Evolutionary conservation across 208 protist genomes (phyloP).

Genomic region (Leishmania arabica): DNA sequence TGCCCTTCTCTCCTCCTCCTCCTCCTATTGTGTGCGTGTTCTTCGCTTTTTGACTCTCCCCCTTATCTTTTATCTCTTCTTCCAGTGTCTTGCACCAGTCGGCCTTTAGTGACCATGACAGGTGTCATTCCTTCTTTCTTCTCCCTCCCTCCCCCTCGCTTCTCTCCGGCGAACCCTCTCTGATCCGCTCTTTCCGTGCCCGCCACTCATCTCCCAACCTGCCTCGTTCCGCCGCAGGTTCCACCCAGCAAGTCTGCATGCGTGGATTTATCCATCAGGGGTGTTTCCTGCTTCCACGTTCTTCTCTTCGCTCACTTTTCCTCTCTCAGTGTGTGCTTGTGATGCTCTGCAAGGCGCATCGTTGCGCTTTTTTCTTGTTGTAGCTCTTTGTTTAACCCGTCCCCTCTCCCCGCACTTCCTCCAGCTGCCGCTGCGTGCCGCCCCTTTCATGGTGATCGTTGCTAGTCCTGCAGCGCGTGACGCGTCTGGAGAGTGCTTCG

Average conservation of each 20-base stretch:
- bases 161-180: background rate
- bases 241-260: background rate
- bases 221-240: background rate
- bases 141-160: background rate
- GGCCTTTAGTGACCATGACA: background rate
- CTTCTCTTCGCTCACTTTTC: background rate
- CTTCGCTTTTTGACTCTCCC: background rate
- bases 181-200: constrained; percentile 4
- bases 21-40: background rate
- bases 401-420: background rate
- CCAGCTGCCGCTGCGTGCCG: background rate
- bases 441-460: background rate
- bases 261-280: background rate
- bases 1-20: background rate
- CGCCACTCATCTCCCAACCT: constrained; percentile 1
- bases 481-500: background rate
- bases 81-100: background rate
- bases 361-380: constrained; percentile 1
- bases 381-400: background rate
- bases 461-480: background rate
- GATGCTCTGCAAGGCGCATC: background rate
- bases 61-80: no score
- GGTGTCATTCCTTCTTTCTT: background rate
- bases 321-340: background rate
- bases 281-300: background rate